Evolutionary conservation across 73 alveolate species (phyloP).

Genomic region (Paramecium pentaurelia): DNA sequence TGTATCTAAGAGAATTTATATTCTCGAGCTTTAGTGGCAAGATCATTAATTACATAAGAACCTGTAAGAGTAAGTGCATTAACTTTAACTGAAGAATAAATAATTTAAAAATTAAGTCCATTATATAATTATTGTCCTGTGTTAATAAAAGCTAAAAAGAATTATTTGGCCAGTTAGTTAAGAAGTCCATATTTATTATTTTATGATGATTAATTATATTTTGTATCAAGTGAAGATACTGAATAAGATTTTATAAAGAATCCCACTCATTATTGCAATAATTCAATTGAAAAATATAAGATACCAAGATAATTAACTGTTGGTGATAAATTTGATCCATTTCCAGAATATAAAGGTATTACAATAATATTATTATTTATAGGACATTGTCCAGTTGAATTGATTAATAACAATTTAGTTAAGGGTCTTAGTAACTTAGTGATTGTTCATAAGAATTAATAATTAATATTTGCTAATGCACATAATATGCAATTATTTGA

Average conservation of each 20-base stretch:
- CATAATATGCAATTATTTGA: constrained; percentile 68
- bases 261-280: constrained; percentile 23
- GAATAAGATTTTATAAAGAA: constrained; percentile 48
- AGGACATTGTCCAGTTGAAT: constrained; percentile 82
- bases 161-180: background rate
- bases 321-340: constrained; percentile 33
- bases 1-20: background rate
- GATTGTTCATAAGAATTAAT: constrained; percentile 64
- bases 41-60: constrained; percentile 35
- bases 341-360: background rate
- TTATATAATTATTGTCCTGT: constrained; percentile 54
- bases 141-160: constrained; percentile 33
- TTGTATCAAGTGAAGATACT: constrained; percentile 25
- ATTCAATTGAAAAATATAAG: constrained; percentile 10
- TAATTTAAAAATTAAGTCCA: constrained; percentile 31
- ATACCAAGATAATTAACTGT: constrained; percentile 1
- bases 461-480: constrained; percentile 69
- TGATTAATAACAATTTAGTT: constrained; percentile 66
- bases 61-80: constrained; percentile 56
- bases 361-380: background rate
- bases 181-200: constrained; percentile 37
- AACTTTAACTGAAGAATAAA: constrained; percentile 34
- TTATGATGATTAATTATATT: constrained; percentile 45
- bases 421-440: constrained; percentile 70
- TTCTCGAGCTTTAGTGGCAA: constrained; percentile 28